These are phyloP conservation scores for Pichia sp. DNA, from an alignment of 1,139 yeast genomes.

Conservation along the genomic window DNA sequence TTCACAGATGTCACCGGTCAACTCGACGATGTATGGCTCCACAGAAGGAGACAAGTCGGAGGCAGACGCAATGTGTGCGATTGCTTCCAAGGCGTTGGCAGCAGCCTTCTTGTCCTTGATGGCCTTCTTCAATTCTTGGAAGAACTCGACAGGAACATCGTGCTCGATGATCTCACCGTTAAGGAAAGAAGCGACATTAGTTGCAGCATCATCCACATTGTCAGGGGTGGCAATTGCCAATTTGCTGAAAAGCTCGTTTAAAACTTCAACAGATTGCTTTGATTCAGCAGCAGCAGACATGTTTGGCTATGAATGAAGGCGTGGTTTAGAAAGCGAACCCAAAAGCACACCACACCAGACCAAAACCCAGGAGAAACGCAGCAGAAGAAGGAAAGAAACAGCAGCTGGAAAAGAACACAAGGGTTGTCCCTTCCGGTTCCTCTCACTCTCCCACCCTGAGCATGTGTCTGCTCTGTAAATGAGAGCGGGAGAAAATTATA, in stretches of 20 bases:
- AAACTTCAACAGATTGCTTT: constrained; percentile 71
- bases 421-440: background rate
- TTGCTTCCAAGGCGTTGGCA: constrained; percentile 78
- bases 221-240: constrained; percentile 84
- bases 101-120: constrained; percentile 72
- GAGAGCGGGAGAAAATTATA: background rate
- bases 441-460: background rate
- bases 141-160: constrained; percentile 92
- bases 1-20: constrained; percentile 64
- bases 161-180: constrained; percentile 98
- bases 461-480: background rate
- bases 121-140: constrained; percentile 69
- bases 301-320: constrained; percentile 24
- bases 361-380: no score
- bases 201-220: constrained; percentile 80
- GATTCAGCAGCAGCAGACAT: constrained; percentile 64
- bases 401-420: background rate
- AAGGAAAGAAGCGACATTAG: constrained; percentile 87
- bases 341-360: no score
- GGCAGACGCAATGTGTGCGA: constrained; percentile 77
- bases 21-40: constrained; percentile 86
- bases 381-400: no score
- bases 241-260: constrained; percentile 89
- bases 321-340: no score
- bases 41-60: constrained; percentile 83